These are phyloP conservation scores for Trichodelitschia bisporula DNA, from an alignment of 495 filamentous ascomycete genomes.

Conservation along the genomic window DNA sequence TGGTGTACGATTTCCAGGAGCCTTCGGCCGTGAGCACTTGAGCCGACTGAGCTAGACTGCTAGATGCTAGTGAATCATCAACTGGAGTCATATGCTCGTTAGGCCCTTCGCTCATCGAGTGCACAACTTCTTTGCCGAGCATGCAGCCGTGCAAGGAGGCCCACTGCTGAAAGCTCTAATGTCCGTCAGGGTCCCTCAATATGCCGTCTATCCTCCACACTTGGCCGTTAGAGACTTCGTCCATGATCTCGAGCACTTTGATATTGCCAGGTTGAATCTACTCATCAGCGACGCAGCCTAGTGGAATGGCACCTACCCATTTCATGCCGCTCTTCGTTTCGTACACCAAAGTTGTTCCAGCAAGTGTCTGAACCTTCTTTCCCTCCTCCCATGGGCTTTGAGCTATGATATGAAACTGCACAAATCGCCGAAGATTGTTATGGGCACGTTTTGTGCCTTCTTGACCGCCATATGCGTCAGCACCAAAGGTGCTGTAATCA, in stretches of 20 bases:
- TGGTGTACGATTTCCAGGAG: slow-evolving; percentile 60
- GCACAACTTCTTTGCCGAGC: no score
- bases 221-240: slow-evolving; percentile 63
- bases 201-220: slow-evolving; percentile 24
- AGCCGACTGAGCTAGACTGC: no score
- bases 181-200: no score
- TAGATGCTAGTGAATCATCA: no score
- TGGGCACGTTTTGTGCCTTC: slow-evolving; percentile 60
- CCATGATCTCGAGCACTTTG: slow-evolving; percentile 8
- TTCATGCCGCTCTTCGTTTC: slow-evolving; percentile 49
- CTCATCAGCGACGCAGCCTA: neutral
- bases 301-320: slow-evolving; percentile 23
- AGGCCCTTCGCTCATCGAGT: no score
- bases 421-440: slow-evolving; percentile 57
- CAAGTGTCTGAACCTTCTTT: slow-evolving; percentile 43
- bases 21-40: no score
- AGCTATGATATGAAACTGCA: slow-evolving; percentile 64
- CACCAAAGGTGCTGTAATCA: slow-evolving; percentile 51
- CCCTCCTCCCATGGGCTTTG: slow-evolving; percentile 57
- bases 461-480: slow-evolving; percentile 55
- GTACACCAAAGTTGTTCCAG: slow-evolving; percentile 61
- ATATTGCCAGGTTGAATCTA: slow-evolving; percentile 1
- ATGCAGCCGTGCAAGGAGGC: no score
- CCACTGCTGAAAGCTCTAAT: no score
- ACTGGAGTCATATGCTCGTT: no score